phyloP scores from a whole-genome alignment of 2,329 filamentous ascomycete species.

The Lecanicillium sp. region DNA sequence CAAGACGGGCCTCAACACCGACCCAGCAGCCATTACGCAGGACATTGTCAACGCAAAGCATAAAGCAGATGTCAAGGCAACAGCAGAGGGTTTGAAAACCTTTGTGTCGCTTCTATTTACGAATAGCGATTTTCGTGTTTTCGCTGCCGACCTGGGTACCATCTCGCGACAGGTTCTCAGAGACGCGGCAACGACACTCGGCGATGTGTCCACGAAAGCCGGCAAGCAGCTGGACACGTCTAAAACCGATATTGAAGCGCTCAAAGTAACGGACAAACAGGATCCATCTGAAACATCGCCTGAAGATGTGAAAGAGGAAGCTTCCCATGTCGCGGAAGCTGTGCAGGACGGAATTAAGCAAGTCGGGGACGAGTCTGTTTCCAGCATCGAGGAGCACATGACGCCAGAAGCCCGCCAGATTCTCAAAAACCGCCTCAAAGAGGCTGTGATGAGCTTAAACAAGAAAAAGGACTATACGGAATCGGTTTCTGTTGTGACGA shows the following conservation, averaged over 20 bases:
- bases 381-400: slow-evolving; percentile 68
- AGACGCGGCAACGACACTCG: slow-evolving; percentile 75
- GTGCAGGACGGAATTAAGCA: slow-evolving; percentile 46
- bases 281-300: slow-evolving; percentile 18
- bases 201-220: slow-evolving; percentile 65
- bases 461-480: slow-evolving; percentile 76
- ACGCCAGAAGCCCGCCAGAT: slow-evolving; percentile 65
- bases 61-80: slow-evolving; percentile 20
- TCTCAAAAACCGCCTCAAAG: slow-evolving; percentile 67
- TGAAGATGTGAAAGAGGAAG: slow-evolving; percentile 55
- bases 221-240: slow-evolving; percentile 63
- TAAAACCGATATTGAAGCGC: slow-evolving; percentile 16
- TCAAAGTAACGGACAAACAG: slow-evolving; percentile 7
- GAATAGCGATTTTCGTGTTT: slow-evolving; percentile 83
- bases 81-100: slow-evolving; percentile 75
- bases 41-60: slow-evolving; percentile 22
- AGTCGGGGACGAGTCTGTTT: slow-evolving; percentile 50
- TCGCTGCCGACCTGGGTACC: slow-evolving; percentile 71
- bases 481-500: slow-evolving; percentile 71
- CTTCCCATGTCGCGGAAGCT: slow-evolving; percentile 45
- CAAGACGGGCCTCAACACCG: slow-evolving; percentile 54
- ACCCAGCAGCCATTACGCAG: slow-evolving; percentile 20
- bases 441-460: slow-evolving; percentile 67
- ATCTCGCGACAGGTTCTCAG: slow-evolving; percentile 79
- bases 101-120: slow-evolving; percentile 78